Evolutionary conservation across 1,139 yeast species (phyloP).

Genomic region (Hemisphaericaspora lyxosophila): DNA sequence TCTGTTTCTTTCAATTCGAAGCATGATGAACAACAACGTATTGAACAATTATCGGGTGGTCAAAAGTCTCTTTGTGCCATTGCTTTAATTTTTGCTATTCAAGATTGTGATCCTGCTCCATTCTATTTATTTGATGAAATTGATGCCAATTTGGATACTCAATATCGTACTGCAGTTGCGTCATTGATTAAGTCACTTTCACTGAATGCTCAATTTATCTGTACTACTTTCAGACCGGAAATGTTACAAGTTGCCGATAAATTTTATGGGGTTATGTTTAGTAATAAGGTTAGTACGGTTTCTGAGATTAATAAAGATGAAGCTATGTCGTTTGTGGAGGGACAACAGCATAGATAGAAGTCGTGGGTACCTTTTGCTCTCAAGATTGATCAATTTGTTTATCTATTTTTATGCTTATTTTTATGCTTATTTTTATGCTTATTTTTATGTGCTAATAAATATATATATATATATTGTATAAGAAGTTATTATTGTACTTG

Average conservation of each 20-base stretch:
- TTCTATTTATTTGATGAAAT: constrained; percentile 94
- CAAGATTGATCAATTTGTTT: too few relatives aligned
- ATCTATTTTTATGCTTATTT: too few relatives aligned
- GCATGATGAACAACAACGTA: constrained; percentile 80
- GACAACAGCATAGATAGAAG: constrained; percentile 36
- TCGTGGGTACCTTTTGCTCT: too few relatives aligned
- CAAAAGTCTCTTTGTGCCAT: constrained; percentile 95
- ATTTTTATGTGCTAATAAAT: too few relatives aligned
- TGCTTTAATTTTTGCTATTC: constrained; percentile 89
- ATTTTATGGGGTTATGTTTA: constrained; percentile 84
- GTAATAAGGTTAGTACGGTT: constrained; percentile 79
- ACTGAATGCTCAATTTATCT: constrained; percentile 77
- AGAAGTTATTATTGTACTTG: too few relatives aligned
- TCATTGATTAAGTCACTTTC: constrained; percentile 67
- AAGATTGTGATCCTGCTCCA: constrained; percentile 95
- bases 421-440: too few relatives aligned
- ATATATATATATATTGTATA: too few relatives aligned
- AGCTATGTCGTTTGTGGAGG: constrained; percentile 81
- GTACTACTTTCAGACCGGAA: constrained; percentile 95
- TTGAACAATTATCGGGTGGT: constrained; percentile 94
- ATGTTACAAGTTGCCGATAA: constrained; percentile 85
- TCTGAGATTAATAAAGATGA: constrained; percentile 67
- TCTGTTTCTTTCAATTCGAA: constrained; percentile 89
- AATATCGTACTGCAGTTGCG: constrained; percentile 88
- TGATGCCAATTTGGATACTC: constrained; percentile 93